A percentile compares a stretch with the other conserved stretches of the same genome.
Conservation (phyloP, 2,329 filamentous ascomycete genomes). For the Karstenula rhodostoma region DNA sequence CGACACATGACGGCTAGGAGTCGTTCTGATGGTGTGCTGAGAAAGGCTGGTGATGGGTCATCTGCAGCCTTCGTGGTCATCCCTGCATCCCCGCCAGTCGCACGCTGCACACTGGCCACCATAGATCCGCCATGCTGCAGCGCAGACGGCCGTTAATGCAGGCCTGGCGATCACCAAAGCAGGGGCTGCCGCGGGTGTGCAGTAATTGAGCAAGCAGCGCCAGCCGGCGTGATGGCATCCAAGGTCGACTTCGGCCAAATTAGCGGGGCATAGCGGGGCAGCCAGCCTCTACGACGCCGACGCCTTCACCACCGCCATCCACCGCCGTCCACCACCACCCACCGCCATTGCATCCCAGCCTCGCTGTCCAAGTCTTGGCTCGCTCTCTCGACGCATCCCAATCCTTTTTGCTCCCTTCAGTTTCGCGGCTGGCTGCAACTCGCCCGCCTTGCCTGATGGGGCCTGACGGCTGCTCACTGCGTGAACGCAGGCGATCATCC, state of each 20-base stretch:
- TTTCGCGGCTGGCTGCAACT: slow-evolving; percentile 32
- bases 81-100: slow-evolving; percentile 32
- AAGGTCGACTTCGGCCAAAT: slow-evolving; percentile 1
- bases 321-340: no score
- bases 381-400: slow-evolving; percentile 13
- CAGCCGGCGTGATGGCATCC: slow-evolving; percentile 9
- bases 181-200: slow-evolving; percentile 23
- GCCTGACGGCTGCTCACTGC: slow-evolving; percentile 19
- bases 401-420: slow-evolving; percentile 31
- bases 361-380: slow-evolving; percentile 31
- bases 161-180: slow-evolving; percentile 40
- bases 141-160: slow-evolving; percentile 41
- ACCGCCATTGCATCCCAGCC: slow-evolving; percentile 27
- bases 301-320: slow-evolving; percentile 3
- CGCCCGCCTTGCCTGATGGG: slow-evolving; percentile 18
- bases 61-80: slow-evolving; percentile 30
- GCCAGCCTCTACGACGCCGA: slow-evolving; percentile 17
- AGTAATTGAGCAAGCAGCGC: slow-evolving; percentile 28
- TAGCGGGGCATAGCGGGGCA: slow-evolving; percentile 9
- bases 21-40: slow-evolving; percentile 37
- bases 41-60: slow-evolving; percentile 34
- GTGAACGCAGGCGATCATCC: not conserved
- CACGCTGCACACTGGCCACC: slow-evolving; percentile 35
- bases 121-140: slow-evolving; percentile 31
- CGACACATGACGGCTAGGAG: slow-evolving; percentile 33